Base-by-base conservation (phyloP, 495 filamentous ascomycete genomes). In the Tuber umbilicatum region DNA sequence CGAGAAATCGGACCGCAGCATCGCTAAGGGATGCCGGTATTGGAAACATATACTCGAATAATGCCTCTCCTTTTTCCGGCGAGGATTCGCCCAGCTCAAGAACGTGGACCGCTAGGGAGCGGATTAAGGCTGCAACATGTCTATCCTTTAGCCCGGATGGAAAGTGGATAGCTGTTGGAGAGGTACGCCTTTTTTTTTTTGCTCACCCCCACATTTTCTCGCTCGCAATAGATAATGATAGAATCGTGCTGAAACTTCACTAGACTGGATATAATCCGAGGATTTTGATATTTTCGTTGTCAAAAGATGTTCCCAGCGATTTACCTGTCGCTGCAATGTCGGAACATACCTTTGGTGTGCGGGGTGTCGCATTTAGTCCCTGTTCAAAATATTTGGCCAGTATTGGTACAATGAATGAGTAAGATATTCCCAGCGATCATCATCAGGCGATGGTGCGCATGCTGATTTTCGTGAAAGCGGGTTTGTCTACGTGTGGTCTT, bases 91-190 rank as follows among this genome's bases (percentile, higher is more conserved):
- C 89, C 31, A 86, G 85, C 74, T 87, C 86, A 67, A 93, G 90
- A 75, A 90, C 89, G 43, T 93, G 91, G 92, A 93, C 91, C 10
- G 93, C 92, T 41, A 88, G 92, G 77, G 94, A 97, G 83, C 87
- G 94, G 75, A 91, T 97, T 81, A 97, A 97, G 83, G 93, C 94
- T n/a, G 92, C 94, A 2, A 97, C 94, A n/a, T 96, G 93, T 84
- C 87, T 98, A 39, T 92, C 92, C 31, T 89, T 99, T 73, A 97
- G 94, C 83, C 91, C 89, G 6, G 93, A 97, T 87, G 95, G 93
- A 68, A 90, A 88, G 75, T 93, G 92, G 81, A 87, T 99, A 60
- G 95, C 96, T 39, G 90, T 97, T 42, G 95, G 95, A 82, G 95
- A 99, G 86, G 90, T 91, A 83, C 78, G 85, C 82, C 45, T 38